Conservation (phyloP, 192 early-diverging fungal genomes). For the Coemansia sp. region DNA sequence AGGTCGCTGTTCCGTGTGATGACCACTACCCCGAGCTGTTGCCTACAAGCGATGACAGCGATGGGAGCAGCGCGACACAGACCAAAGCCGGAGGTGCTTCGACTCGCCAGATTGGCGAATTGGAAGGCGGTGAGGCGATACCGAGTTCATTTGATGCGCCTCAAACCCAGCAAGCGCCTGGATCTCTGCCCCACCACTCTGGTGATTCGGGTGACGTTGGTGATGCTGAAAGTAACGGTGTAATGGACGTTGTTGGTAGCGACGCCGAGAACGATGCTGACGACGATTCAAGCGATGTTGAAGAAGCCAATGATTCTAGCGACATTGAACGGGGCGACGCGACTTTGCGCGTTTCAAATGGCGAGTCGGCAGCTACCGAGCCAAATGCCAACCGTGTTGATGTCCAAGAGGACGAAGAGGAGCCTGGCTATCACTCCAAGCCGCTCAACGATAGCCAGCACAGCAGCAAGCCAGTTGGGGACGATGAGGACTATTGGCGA, state of each 20-base stretch:
- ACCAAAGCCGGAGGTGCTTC: background rate
- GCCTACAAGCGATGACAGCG: background rate
- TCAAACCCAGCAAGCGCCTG: background rate
- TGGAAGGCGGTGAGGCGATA: background rate
- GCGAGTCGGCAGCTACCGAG: background rate
- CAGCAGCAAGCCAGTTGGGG: background rate
- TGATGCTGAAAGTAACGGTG: background rate
- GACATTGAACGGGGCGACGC: background rate
- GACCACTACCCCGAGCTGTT: background rate
- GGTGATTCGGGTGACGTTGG: background rate
- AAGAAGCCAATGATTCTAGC: background rate
- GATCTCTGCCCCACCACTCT: background rate
- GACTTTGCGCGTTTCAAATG: background rate
- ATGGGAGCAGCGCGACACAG: background rate
- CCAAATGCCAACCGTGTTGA: background rate
- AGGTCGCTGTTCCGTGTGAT: background rate
- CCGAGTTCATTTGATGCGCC: background rate
- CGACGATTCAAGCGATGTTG: background rate
- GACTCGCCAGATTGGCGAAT: background rate
- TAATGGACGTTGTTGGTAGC: background rate
- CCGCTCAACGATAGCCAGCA: background rate
- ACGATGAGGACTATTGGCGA: background rate
- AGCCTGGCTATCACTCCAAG: no score
- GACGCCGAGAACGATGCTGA: background rate
- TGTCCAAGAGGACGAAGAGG: background rate